Conservation (phyloP, 1,284 basidiomycete genomes). For the Sutorius eximius region DNA sequence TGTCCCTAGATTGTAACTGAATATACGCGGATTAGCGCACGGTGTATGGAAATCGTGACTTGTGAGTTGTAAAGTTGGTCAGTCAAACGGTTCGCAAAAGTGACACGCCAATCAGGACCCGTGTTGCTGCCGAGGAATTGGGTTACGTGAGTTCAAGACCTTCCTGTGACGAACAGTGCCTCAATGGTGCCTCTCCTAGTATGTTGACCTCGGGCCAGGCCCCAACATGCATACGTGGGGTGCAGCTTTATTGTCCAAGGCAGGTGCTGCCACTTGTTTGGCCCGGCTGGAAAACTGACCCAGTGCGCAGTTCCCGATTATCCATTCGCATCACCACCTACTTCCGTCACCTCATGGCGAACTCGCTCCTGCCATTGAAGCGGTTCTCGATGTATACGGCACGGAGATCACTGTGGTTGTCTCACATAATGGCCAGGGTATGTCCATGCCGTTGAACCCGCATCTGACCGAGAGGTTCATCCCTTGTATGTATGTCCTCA, state of each 20-base stretch:
- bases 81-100: background rate
- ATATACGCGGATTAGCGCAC: conserved; percentile 54
- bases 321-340: conserved; percentile 87
- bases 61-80: conserved; percentile 48
- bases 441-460: conserved; percentile 1
- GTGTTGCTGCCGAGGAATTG: conserved; percentile 74
- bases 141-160: conserved; percentile 64
- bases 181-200: conserved; percentile 40
- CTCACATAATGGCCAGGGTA: conserved; percentile 91
- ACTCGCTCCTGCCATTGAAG: conserved; percentile 90
- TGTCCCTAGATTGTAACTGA: background rate
- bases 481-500: background rate
- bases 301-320: conserved; percentile 77
- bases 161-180: background rate
- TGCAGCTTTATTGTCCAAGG: conserved; percentile 80
- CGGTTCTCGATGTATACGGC: conserved; percentile 83
- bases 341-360: conserved; percentile 88
- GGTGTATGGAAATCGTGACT: conserved; percentile 87
- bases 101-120: conserved; percentile 50
- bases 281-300: background rate
- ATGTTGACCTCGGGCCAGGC: conserved; percentile 83
- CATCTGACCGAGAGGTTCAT: background rate
- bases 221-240: conserved; percentile 94
- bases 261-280: conserved; percentile 18
- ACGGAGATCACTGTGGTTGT: conserved; percentile 81